These are phyloP conservation scores for Panus rudis DNA, from an alignment of 768 basidiomycete species.

Conservation along the genomic window DNA sequence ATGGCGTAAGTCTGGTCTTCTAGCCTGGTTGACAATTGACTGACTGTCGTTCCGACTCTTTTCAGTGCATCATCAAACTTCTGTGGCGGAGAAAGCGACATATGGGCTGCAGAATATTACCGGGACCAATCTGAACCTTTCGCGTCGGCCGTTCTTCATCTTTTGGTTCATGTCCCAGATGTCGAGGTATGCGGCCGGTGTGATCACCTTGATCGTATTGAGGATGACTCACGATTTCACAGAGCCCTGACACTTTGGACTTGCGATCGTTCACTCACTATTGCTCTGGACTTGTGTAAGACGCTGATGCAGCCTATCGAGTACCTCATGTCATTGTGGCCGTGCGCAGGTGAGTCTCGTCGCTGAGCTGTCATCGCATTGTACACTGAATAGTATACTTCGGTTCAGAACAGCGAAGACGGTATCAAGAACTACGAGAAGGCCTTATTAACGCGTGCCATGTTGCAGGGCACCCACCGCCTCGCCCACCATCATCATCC, in stretches of 20 bases:
- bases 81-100: slow-evolving; percentile 54
- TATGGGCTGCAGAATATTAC: slow-evolving; percentile 54
- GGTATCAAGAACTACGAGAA: slow-evolving; percentile 41
- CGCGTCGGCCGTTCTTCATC: slow-evolving; percentile 56
- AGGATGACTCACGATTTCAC: slow-evolving; percentile 7
- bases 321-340: slow-evolving; percentile 56
- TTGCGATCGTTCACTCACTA: slow-evolving; percentile 46
- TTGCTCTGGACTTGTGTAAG: slow-evolving; percentile 58
- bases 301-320: slow-evolving; percentile 45
- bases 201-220: slow-evolving; percentile 7
- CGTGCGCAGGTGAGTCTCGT: slow-evolving; percentile 42
- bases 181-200: slow-evolving; percentile 32
- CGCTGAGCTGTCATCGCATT: neutral
- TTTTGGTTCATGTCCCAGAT: slow-evolving; percentile 77
- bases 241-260: slow-evolving; percentile 57
- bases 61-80: slow-evolving; percentile 54
- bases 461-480: slow-evolving; percentile 36
- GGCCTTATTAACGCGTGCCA: slow-evolving; percentile 40
- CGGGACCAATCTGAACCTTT: slow-evolving; percentile 41
- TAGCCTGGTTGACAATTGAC: neutral
- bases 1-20: slow-evolving; percentile 19
- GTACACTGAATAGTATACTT: neutral
- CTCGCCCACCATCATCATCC: too few relatives aligned
- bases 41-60: neutral
- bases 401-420: slow-evolving; percentile 42